Percentiles rank a stretch among this genome's conserved stretches.
Evolutionary conservation across 2,329 filamentous ascomycete species (phyloP).

Genomic region (Leptographium procerum): DNA sequence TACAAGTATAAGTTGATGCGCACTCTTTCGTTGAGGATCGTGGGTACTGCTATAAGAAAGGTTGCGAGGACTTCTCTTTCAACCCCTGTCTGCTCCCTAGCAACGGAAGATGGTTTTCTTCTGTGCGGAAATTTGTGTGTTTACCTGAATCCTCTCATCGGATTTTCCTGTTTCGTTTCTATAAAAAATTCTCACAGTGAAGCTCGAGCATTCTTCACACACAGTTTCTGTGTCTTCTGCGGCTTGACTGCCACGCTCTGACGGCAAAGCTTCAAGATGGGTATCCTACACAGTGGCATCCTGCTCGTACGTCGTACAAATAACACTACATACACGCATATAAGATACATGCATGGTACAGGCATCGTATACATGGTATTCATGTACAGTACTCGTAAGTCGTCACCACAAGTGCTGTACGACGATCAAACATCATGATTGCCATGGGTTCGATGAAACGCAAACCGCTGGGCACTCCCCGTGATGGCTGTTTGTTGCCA

Average conservation of each 20-base stretch:
- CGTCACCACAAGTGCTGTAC: neutral
- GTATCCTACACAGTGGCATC: too few relatives aligned
- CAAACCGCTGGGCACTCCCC: neutral
- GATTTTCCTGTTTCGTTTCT: neutral
- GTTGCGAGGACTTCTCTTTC: neutral
- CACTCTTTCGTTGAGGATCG: too few relatives aligned
- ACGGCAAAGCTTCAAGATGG: neutral
- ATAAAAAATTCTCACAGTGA: neutral
- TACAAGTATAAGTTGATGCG: too few relatives aligned
- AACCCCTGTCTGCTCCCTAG: neutral
- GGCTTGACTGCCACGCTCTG: too few relatives aligned
- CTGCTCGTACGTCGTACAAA: too few relatives aligned
- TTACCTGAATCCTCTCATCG: neutral
- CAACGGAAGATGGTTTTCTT: neutral
- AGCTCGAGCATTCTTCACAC: neutral
- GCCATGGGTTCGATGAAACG: neutral
- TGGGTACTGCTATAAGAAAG: neutral
- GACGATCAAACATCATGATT: neutral
- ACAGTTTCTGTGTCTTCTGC: neutral
- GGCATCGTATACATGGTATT: too few relatives aligned
- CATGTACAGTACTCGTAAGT: neutral
- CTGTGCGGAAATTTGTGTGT: neutral
- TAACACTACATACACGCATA: too few relatives aligned
- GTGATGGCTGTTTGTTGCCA: neutral
- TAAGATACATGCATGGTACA: neutral